Conservation (phyloP, 75 land plant species). For the Picea sitchensis region DNA sequence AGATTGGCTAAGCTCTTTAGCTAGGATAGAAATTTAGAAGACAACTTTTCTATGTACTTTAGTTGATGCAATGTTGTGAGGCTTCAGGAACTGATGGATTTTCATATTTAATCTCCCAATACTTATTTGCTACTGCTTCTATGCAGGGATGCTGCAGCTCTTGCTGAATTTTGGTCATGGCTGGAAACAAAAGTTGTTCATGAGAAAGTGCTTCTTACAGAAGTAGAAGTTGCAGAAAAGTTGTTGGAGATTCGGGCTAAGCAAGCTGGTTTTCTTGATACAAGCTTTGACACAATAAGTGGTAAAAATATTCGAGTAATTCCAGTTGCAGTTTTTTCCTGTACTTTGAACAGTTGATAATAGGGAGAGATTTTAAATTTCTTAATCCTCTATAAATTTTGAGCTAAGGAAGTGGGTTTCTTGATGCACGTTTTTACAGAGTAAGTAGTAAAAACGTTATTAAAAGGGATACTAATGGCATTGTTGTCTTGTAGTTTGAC, state of each 20-base stretch:
- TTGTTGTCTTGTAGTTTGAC: neutral
- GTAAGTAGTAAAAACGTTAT: neutral
- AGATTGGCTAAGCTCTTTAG: too few relatives aligned
- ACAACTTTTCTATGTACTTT: too few relatives aligned
- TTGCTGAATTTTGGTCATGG: conserved; percentile 95
- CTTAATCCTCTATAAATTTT: neutral
- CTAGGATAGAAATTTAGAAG: too few relatives aligned
- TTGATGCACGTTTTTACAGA: neutral
- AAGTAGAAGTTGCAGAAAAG: conserved; percentile 85
- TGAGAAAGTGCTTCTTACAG: conserved; percentile 51
- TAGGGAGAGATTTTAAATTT: neutral
- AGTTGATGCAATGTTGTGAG: too few relatives aligned
- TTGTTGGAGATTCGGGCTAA: conserved; percentile 79
- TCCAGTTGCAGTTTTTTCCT: neutral
- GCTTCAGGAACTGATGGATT: too few relatives aligned
- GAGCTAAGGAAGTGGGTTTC: too few relatives aligned
- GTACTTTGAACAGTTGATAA: neutral
- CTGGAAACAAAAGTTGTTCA: conserved; percentile 59
- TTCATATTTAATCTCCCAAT: too few relatives aligned
- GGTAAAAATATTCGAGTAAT: conserved; percentile 32
- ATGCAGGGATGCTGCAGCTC: conserved; percentile 95
- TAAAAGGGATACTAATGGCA: neutral
- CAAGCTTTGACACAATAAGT: conserved; percentile 97
- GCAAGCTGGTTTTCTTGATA: conserved; percentile 87
- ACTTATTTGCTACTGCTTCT: neutral